A percentile compares a stretch with the other conserved stretches of the same genome.
Evolutionary conservation across 2,329 filamentous ascomycete genomes (phyloP).

Genomic region (Xylaria polymorpha): DNA sequence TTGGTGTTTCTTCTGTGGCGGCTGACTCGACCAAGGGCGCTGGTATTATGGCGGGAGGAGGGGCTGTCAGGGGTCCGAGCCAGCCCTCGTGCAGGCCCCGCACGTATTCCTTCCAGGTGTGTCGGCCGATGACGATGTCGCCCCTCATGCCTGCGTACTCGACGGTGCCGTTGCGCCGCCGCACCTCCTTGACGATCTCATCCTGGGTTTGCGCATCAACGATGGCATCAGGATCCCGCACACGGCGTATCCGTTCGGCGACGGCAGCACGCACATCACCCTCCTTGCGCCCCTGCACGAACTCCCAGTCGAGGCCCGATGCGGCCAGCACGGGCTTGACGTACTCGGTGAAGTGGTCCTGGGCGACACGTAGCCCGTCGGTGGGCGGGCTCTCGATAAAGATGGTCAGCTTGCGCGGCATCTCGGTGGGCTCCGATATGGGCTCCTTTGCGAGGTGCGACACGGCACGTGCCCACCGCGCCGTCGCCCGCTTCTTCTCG

Average conservation of each 20-base stretch:
- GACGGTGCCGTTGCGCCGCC: constrained; percentile 73
- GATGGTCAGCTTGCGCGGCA: constrained; percentile 86
- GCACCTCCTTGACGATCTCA: constrained; percentile 69
- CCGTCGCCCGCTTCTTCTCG: constrained; percentile 85
- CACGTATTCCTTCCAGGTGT: constrained; percentile 98
- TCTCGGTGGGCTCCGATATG: constrained; percentile 72
- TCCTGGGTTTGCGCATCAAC: constrained; percentile 62
- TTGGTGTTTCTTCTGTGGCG: constrained; percentile 24
- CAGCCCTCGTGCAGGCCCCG: constrained; percentile 95
- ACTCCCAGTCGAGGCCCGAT: constrained; percentile 94
- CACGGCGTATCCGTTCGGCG: constrained; percentile 85
- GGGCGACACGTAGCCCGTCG: constrained; percentile 83
- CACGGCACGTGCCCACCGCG: constrained; percentile 88
- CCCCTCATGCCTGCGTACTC: constrained; percentile 81
- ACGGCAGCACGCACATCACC: constrained; percentile 91
- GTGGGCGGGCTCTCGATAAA: constrained; percentile 88
- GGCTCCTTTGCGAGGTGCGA: constrained; percentile 84
- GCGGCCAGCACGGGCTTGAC: constrained; percentile 92
- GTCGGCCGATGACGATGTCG: constrained; percentile 88
- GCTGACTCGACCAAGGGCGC: constrained; percentile 40
- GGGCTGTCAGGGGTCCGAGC: constrained; percentile 83
- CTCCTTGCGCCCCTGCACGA: constrained; percentile 89
- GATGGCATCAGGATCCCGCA: constrained; percentile 66
- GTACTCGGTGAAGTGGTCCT: constrained; percentile 96
- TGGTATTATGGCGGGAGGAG: constrained; percentile 62